phyloP scores from a whole-genome alignment of 495 filamentous ascomycete genomes.

The Trichoderma erinaceum region DNA sequence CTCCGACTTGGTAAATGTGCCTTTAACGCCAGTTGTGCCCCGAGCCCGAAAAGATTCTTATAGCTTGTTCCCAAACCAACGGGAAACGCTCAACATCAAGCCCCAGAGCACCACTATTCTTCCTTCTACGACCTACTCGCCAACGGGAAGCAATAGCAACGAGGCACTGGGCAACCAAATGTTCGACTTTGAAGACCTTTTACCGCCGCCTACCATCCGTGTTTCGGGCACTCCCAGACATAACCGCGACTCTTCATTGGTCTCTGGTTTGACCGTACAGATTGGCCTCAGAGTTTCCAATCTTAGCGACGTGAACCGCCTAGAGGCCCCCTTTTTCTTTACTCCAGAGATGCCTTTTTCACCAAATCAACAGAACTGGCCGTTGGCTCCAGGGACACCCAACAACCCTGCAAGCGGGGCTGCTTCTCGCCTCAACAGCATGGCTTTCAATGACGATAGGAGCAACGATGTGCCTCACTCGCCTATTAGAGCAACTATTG shows the following conservation, averaged over 20 bases:
- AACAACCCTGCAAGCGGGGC: neutral
- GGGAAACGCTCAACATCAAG: neutral
- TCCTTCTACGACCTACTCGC: constrained; percentile 39
- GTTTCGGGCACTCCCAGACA: constrained; percentile 26
- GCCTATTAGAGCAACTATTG: neutral
- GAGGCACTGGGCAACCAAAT: constrained; percentile 3
- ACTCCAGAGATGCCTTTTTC: neutral
- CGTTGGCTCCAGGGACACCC: neutral
- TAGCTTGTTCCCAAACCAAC: constrained; percentile 12
- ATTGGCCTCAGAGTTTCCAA: constrained; percentile 45
- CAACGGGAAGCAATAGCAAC: constrained; percentile 22
- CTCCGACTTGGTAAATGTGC: neutral
- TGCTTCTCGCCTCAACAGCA: neutral
- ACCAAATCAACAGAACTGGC: neutral
- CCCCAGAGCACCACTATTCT: constrained; percentile 16
- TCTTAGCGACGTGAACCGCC: constrained; percentile 35
- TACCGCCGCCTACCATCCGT: constrained; percentile 37
- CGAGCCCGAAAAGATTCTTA: constrained; percentile 16
- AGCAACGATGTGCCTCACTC: neutral
- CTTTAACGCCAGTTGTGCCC: neutral
- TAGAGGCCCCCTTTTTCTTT: constrained; percentile 21
- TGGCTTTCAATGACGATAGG: neutral
- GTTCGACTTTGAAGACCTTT: constrained; percentile 21
- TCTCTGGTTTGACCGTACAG: constrained; percentile 43
- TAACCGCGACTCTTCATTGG: constrained; percentile 39